Base-by-base conservation (phyloP, 129 eudicot species). In the Glebionis coronaria region DNA sequence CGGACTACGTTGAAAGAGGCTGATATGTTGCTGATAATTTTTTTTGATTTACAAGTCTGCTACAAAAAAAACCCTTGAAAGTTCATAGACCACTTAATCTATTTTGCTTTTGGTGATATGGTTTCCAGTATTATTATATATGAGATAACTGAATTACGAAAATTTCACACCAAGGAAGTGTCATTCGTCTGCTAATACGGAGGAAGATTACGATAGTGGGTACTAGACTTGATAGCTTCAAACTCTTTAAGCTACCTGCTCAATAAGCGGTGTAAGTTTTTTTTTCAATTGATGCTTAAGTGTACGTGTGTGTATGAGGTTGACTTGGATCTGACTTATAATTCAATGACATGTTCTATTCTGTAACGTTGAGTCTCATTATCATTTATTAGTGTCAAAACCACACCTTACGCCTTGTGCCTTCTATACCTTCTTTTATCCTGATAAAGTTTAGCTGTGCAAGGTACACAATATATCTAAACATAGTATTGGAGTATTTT, bases 201-300 rank as follows among this genome's bases (percentile, higher is more conserved):
- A 77, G 96, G 40, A 88, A 88, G 73, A 82, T 88, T 12, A 88
- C 96, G 10, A 85, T 88, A 51, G 76, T 88, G 73, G 86, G 91
- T 56, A 84, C 91, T 58, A 84, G 88, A 72, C 88, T 88, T 58
- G 96, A 88, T 61, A 82, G 88, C 76, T 69, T 85, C 83, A 82
- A 54, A 63, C 88, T 74, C 78, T 78, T 71, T 45, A 85, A 85
- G 82, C 81, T 78, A 70, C 96, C 92, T 59, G 84, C 82, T 35
- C 85, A 77, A 69, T 89, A 83, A 65, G 72, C 72, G 0, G 28
- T 73, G 78, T 80, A 76, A 54, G 69, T 40, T 28, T 65, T 42
- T 5, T 42, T 12, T 25, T 69, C 55, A 56, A n/a, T n/a, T n/a
- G n/a, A n/a, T n/a, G n/a, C n/a, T n/a, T 69, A 18, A 9, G 15